phyloP scores from a whole-genome alignment of 768 basidiomycete genomes.

The Chiua virens region DNA sequence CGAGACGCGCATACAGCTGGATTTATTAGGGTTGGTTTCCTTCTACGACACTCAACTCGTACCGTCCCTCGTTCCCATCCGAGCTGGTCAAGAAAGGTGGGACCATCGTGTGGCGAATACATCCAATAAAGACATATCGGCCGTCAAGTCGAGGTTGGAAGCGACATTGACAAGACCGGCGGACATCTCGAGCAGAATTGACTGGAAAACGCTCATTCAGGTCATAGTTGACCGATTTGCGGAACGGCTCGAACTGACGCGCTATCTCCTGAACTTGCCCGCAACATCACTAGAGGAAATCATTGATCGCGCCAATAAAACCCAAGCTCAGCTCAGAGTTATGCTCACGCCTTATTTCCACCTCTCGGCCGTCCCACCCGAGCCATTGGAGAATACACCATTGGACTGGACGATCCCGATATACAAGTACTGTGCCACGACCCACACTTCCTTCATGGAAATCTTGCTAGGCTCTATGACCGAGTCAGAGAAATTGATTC shows the following conservation, averaged over 20 bases:
- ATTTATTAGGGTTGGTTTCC: conserved; percentile 34
- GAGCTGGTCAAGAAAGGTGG: conserved; percentile 26
- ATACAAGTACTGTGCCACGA: conserved; percentile 22
- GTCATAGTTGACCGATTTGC: conserved; percentile 19
- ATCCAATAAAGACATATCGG: conserved; percentile 20
- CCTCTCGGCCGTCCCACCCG: conserved; percentile 1
- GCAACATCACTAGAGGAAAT: not conserved
- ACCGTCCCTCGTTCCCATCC: conserved; percentile 29
- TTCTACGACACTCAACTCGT: conserved; percentile 36
- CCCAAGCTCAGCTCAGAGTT: conserved; percentile 15
- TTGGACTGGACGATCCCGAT: conserved; percentile 28
- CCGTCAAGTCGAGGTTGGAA: conserved; percentile 7
- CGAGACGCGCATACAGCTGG: conserved; percentile 35
- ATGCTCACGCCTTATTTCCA: conserved; percentile 26
- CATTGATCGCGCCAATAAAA: not conserved
- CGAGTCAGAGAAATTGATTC: conserved; percentile 7
- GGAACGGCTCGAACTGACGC: conserved; percentile 23
- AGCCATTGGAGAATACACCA: not conserved
- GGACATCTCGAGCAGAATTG: conserved; percentile 27
- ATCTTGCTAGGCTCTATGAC: conserved; percentile 12
- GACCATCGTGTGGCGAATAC: conserved; percentile 33
- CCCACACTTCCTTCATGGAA: conserved; percentile 14
- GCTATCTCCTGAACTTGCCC: conserved; percentile 15
- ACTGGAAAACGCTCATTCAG: conserved; percentile 31
- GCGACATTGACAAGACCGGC: conserved; percentile 8